These are phyloP conservation scores for Bretschneidera sinensis DNA, from an alignment of 345 rosid genomes.

Conservation along the genomic window DNA sequence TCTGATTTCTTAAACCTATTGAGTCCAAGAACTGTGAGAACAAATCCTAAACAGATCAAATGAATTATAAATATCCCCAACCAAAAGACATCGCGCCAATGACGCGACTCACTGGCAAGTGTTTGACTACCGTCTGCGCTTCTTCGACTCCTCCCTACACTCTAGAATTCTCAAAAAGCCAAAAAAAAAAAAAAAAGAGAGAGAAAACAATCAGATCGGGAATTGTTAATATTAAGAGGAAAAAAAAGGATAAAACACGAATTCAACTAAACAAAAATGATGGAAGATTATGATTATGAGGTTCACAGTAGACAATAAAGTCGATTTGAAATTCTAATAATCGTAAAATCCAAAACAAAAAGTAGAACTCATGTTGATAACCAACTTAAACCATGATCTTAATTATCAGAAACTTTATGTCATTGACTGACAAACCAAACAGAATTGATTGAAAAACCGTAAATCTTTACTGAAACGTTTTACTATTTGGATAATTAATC, in stretches of 20 bases:
- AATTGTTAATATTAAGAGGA: too few relatives aligned
- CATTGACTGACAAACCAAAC: too few relatives aligned
- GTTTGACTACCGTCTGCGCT: slow-evolving; percentile 44
- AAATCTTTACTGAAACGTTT: too few relatives aligned
- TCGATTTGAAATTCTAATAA: too few relatives aligned
- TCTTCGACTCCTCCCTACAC: slow-evolving; percentile 55
- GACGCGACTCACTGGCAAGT: slow-evolving; percentile 44
- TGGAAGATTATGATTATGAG: background rate
- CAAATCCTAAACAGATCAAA: slow-evolving; percentile 54
- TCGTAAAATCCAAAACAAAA: background rate
- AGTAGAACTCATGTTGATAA: background rate
- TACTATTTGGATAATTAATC: too few relatives aligned
- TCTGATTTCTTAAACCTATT: slow-evolving; percentile 64
- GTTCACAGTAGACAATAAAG: background rate
- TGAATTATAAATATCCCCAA: slow-evolving; percentile 68
- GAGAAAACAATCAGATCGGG: background rate
- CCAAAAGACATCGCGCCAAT: slow-evolving; percentile 95
- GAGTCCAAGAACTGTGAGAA: slow-evolving; percentile 62
- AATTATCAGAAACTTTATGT: too few relatives aligned
- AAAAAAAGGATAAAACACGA: background rate
- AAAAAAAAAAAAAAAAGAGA: too few relatives aligned
- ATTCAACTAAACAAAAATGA: background rate
- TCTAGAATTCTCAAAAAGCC: slow-evolving; percentile 30
- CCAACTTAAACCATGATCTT: slow-evolving; percentile 17
- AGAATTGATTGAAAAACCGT: too few relatives aligned